These are phyloP conservation scores for Moesziomyces sp. DNA, from an alignment of 1,284 basidiomycete species.

Conservation along the genomic window DNA sequence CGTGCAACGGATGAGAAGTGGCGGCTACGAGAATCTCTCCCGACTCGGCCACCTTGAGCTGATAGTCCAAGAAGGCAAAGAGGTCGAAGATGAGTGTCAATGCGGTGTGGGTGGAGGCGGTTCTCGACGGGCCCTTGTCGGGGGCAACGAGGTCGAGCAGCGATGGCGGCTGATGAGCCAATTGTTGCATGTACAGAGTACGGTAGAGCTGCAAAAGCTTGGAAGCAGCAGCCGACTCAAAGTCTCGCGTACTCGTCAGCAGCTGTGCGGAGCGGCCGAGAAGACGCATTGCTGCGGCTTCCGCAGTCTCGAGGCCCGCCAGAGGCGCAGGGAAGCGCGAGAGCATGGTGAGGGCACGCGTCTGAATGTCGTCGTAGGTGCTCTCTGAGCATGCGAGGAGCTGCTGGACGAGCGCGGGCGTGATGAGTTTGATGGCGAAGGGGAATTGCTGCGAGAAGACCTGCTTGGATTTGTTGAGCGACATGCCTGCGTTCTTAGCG, in stretches of 20 bases:
- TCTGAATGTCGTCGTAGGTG: conserved; percentile 60
- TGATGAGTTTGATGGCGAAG: conserved; percentile 36
- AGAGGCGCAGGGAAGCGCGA: conserved; percentile 51
- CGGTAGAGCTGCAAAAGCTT: conserved; percentile 53
- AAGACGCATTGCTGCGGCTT: conserved; percentile 29
- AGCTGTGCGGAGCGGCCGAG: conserved; percentile 44
- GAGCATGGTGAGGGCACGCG: conserved; percentile 46
- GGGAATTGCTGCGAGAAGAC: conserved; percentile 46
- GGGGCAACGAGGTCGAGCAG: conserved; percentile 25
- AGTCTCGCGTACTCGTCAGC: conserved; percentile 52
- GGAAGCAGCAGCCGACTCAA: conserved; percentile 53
- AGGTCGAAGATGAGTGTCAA: conserved; percentile 58
- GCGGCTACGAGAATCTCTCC: conserved; percentile 58
- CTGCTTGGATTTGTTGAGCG: conserved; percentile 54
- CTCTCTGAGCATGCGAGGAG: conserved; percentile 54
- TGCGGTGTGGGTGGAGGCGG: conserved; percentile 11
- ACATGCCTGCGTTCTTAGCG: conserved; percentile 44
- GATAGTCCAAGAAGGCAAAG: conserved; percentile 53
- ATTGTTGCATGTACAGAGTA: conserved; percentile 48
- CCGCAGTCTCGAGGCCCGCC: conserved; percentile 33
- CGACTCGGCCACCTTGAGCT: conserved; percentile 49
- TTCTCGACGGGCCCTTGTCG: background rate
- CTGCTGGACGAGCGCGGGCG: conserved; percentile 41
- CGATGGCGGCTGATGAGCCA: conserved; percentile 28
- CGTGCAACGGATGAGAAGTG: conserved; percentile 62